Evolutionary conservation across 345 rosid genomes (phyloP).

Genomic region (Eucalyptus sp.): DNA sequence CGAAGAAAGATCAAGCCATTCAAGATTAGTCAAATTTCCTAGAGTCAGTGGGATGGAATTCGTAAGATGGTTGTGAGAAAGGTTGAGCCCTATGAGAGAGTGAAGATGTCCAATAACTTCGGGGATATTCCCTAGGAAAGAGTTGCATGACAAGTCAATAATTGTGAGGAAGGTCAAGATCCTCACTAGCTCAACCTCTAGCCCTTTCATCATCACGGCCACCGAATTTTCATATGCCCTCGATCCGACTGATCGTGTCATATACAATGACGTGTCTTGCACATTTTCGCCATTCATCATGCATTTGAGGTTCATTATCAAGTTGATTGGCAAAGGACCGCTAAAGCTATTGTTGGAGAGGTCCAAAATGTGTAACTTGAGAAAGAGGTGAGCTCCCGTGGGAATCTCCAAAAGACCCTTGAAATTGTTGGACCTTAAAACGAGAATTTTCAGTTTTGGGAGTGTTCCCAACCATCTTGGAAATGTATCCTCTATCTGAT

Average conservation of each 20-base stretch:
- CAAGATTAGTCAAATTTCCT: background rate
- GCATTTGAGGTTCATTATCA: background rate
- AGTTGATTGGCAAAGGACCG: background rate
- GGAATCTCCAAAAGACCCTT: background rate
- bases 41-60: background rate
- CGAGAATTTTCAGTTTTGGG: background rate
- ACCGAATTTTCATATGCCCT: too few species aligned
- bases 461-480: background rate
- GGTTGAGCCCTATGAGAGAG: background rate
- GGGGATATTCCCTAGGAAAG: background rate
- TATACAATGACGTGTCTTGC: background rate
- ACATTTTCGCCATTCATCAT: background rate
- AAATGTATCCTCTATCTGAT: background rate
- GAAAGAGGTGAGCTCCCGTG: background rate
- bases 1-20: background rate
- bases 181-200: background rate
- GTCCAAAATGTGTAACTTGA: background rate
- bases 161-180: background rate
- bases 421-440: background rate
- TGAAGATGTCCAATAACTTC: background rate
- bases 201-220: background rate
- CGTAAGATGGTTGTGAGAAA: background rate
- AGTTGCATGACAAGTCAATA: background rate
- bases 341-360: background rate
- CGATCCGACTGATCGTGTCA: rapidly evolving